Evolutionary conservation across 768 basidiomycete genomes (phyloP), one percentile per base, ranked within the genome.

Genomic region (Pleurotus ostreatus): DNA sequence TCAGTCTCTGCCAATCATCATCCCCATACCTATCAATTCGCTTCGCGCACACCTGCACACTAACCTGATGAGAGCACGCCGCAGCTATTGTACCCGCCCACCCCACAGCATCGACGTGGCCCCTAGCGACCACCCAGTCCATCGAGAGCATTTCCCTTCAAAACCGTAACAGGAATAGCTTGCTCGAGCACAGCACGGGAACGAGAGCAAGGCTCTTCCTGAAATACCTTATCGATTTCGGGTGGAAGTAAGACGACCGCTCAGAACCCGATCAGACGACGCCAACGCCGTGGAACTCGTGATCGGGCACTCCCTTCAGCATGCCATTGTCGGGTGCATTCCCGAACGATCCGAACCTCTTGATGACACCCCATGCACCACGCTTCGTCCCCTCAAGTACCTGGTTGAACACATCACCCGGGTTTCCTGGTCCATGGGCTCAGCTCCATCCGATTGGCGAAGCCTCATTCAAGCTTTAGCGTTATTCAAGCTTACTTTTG

Each of bases 1-100:
- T 52, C 37, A 52, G 26, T 15, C 18, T 20, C 37, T 41, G 11
- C 51, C 51, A 53, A 53, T 53, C 51, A 53, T 22, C 34, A 26
- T 38, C 39, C 39, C n/a, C 37, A 44, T 16, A 9, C 23, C 51
- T 40, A 41, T 53, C 51, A 53, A 53, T 40, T 40, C 11, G n/a
- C 51, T 25, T 41, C 18, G 51, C 4, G 23, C 23, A 53, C 51
- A 53, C 39, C 39, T 37, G 39, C 4, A 8, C 20, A 15, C 39
- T 53, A 53, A 53, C 51, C 51, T 43, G 51, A 20, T 11, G 51
- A 40, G 37, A 41, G 38, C 20, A 11, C 15, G 12, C 18, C 38
- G 18, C 38, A 44, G n/a, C 20, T 44, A 22, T 44, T 22, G 41
- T n/a, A 0, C 15, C 41, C 41, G 41, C 41, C 41, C 40, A 41